Evolutionary conservation across 805 yeast genomes (phyloP).

Genomic region (Nakazawaea ambrosiae): DNA sequence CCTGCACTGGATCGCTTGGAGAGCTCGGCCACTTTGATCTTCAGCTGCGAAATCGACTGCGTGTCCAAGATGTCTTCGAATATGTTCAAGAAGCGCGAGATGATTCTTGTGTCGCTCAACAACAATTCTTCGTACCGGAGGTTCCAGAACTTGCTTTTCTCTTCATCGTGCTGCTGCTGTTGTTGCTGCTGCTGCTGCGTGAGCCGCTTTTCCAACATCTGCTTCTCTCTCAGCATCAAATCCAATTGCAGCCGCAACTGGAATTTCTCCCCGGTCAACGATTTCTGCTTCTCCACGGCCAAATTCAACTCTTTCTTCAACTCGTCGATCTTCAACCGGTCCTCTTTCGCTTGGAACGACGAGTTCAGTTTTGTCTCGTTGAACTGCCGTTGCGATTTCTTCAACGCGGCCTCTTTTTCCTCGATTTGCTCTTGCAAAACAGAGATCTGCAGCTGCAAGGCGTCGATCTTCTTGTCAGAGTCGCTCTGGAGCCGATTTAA

Average conservation of each 20-base stretch:
- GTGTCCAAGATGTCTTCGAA: slow-evolving; percentile 52
- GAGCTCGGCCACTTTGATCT: slow-evolving; percentile 37
- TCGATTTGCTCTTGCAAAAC: slow-evolving; percentile 5
- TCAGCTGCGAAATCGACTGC: slow-evolving; percentile 52
- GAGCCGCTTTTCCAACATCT: slow-evolving; percentile 27
- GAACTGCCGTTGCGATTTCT: slow-evolving; percentile 14
- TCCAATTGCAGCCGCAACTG: slow-evolving; percentile 34
- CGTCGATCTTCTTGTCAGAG: no score
- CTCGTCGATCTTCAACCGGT: slow-evolving; percentile 13
- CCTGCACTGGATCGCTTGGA: slow-evolving; percentile 20
- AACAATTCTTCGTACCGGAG: slow-evolving; percentile 36
- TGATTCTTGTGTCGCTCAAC: slow-evolving; percentile 34
- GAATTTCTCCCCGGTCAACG: slow-evolving; percentile 36
- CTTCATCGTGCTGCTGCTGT: slow-evolving; percentile 1
- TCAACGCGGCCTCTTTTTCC: slow-evolving; percentile 14
- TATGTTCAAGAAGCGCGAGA: slow-evolving; percentile 41
- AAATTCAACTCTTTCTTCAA: slow-evolving; percentile 14
- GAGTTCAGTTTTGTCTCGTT: slow-evolving; percentile 5
- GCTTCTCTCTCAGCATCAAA: slow-evolving; percentile 30
- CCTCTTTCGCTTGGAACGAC: no score
- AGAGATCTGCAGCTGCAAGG: no score
- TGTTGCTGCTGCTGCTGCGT: no score
- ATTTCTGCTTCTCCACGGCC: slow-evolving; percentile 37
- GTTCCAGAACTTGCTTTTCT: slow-evolving; percentile 26
- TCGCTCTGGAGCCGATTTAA: no score